These are phyloP conservation scores for Chaetomiaceae sp. DNA, from an alignment of 2,329 filamentous ascomycete species.

Conservation along the genomic window DNA sequence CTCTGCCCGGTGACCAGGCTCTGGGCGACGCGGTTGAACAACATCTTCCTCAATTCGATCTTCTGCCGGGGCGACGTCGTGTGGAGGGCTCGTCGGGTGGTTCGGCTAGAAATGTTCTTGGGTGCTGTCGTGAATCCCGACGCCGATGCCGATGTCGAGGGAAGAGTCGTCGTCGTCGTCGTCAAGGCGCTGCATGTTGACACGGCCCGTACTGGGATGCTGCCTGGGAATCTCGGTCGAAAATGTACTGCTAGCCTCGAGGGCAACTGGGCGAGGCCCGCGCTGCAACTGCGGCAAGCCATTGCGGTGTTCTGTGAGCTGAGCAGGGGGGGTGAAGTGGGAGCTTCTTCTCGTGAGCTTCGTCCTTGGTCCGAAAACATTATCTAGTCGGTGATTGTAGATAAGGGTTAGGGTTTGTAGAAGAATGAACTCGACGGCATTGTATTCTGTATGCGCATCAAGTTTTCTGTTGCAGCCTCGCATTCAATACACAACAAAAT, in stretches of 20 bases:
- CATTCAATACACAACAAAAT: no score
- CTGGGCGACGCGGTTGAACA: constrained; percentile 10
- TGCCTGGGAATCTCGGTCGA: not conserved
- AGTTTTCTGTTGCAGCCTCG: no score
- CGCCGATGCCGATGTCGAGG: no score
- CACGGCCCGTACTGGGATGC: not conserved
- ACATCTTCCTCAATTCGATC: constrained; percentile 3
- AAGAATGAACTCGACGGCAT: no score
- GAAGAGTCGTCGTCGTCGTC: no score
- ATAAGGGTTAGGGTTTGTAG: constrained; percentile 26
- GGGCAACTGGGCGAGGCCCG: constrained; percentile 40
- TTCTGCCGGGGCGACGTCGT: constrained; percentile 8
- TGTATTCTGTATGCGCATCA: not conserved
- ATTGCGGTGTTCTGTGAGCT: constrained; percentile 30
- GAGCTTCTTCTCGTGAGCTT: not conserved
- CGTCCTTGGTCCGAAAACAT: constrained; percentile 13
- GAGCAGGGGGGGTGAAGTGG: not conserved
- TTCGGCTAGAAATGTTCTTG: not conserved
- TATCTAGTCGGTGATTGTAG: constrained; percentile 5
- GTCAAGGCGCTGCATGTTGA: not conserved
- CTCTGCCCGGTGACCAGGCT: constrained; percentile 1
- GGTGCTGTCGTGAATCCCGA: no score
- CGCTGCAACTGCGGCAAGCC: constrained; percentile 48
- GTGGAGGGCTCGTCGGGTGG: constrained; percentile 17
- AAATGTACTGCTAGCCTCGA: constrained; percentile 24